Percentiles rank a stretch among this genome's conserved stretches.
phyloP scores from a whole-genome alignment of 1,284 basidiomycete species.

The Trichosporon sp. region DNA sequence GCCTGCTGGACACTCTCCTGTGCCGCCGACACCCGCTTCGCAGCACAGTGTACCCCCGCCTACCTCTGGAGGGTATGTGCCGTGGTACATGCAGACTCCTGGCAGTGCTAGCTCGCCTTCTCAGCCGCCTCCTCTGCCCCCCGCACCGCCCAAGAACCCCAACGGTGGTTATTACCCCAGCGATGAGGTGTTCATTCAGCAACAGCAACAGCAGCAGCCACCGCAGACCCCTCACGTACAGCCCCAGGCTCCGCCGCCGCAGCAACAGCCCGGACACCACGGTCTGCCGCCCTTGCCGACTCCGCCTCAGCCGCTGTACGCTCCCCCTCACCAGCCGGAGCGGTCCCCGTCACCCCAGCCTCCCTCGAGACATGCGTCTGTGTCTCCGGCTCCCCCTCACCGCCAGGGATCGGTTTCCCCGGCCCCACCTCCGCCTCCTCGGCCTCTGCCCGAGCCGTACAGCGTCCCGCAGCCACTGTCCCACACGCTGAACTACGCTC shows the following conservation, averaged over 20 bases:
- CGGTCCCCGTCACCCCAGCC: background rate
- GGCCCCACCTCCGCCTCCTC: constrained; percentile 1
- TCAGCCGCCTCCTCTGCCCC: constrained; percentile 23
- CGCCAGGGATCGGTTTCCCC: background rate
- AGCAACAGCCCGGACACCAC: background rate
- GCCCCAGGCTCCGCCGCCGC: background rate
- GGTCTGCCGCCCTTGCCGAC: background rate
- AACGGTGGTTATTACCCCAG: constrained; percentile 43
- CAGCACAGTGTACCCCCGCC: constrained; percentile 10
- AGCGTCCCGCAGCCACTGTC: constrained; percentile 8
- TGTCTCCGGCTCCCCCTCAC: background rate
- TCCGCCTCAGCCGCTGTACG: constrained; percentile 1
- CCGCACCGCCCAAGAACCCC: constrained; percentile 17
- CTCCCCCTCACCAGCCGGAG: background rate
- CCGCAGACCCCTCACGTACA: background rate
- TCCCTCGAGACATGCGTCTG: background rate
- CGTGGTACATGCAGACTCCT: constrained; percentile 46
- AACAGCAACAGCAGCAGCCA: constrained; percentile 16
- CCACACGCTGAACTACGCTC: constrained; percentile 9
- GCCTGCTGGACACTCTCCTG: constrained; percentile 2
- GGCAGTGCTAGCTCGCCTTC: constrained; percentile 18
- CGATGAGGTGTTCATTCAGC: constrained; percentile 40
- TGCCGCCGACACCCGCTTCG: constrained; percentile 8
- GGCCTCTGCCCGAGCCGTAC: constrained; percentile 4
- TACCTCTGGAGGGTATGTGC: constrained; percentile 32